Evolutionary conservation across 2,329 filamentous ascomycete genomes (phyloP).

Genomic region (Diplodia corticola): DNA sequence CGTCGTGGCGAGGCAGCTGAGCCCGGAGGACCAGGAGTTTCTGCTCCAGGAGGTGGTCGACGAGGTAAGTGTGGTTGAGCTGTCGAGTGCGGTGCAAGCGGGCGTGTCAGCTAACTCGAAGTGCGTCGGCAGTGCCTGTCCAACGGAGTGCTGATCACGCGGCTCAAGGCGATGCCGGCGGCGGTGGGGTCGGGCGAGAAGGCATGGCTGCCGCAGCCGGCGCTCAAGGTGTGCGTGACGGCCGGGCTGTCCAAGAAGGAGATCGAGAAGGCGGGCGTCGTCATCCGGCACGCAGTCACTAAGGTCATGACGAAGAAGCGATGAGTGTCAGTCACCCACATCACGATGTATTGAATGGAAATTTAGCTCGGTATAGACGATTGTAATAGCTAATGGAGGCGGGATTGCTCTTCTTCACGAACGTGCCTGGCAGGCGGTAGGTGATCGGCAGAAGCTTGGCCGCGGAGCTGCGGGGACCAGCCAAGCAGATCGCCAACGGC

Average conservation of each 20-base stretch:
- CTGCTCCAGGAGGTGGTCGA: conserved; percentile 91
- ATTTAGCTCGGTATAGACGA: conserved; percentile 1
- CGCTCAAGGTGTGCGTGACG: conserved; percentile 88
- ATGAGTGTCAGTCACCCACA: neutral
- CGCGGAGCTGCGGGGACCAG: neutral
- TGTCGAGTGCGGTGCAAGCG: conserved; percentile 20
- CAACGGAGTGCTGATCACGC: conserved; percentile 87
- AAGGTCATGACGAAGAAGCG: conserved; percentile 68
- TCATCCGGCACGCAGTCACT: conserved; percentile 87
- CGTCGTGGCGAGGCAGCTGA: conserved; percentile 67
- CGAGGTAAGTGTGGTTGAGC: conserved; percentile 74
- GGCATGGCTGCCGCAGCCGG: conserved; percentile 68
- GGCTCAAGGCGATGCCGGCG: conserved; percentile 73
- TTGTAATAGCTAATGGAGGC: conserved; percentile 19
- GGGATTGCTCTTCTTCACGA: neutral
- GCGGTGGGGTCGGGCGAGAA: conserved; percentile 64
- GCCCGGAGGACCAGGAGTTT: conserved; percentile 75
- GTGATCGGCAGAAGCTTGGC: conserved; percentile 18
- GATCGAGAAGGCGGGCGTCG: conserved; percentile 87
- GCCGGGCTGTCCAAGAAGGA: conserved; percentile 89
- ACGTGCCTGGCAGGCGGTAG: neutral
- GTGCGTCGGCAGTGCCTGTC: conserved; percentile 67
- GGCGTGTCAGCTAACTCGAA: conserved; percentile 26
- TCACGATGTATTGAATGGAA: neutral
- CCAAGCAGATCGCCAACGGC: neutral